Evolutionary conservation across 2,329 filamentous ascomycete genomes (phyloP), one percentile per base, ranked within the genome.

Genomic region (Aspergillus sp.): DNA sequence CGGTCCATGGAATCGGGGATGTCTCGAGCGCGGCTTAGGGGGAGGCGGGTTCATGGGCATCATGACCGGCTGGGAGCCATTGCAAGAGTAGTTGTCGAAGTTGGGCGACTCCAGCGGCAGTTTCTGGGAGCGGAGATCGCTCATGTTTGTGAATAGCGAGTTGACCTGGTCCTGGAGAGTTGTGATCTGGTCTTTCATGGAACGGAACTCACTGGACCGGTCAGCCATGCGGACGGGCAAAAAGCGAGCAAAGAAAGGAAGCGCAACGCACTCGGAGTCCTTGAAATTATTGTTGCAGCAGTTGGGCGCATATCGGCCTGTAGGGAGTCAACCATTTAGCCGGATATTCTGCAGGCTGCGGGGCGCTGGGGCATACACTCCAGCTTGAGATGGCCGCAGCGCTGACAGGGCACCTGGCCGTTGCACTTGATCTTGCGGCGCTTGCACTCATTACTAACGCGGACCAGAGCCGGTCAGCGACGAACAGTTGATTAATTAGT

Each of bases 131-230:
- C 80, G 80, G 26, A 93, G 67, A 29, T 73, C 67, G 50, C 71
- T 82, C 51, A 95, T 67, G 47, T 73, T 82, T 37, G 75, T 74
- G 51, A 80, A 84, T 19, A 96, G 72, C 42, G 72, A 72, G 38
- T 84, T 79, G 49, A 95, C 82, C 61, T 94, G 86, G 34, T 89
- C 80, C 57, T 95, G 86, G 15, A 95, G 71, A 6, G 73, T 71
- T 8, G 67, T 65, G 37, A 95, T 75, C 44, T 91, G 82, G 20
- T 72, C 68, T 34, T 77, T 75, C 78, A 95, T 86, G 24, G 78
- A 73, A 51, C 78, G 83, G 67, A 86, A 95, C 56, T 95, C 88
- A 7, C 70, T 74, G 30, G 15, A 13, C 15, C 5, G 12, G 22
- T 35, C 24, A 24, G 15, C 16, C 8, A 26, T 26, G 19, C 14